Evolutionary conservation across 2,329 filamentous ascomycete species (phyloP).

Genomic region (Pseudocercospora pini-densiflorae): DNA sequence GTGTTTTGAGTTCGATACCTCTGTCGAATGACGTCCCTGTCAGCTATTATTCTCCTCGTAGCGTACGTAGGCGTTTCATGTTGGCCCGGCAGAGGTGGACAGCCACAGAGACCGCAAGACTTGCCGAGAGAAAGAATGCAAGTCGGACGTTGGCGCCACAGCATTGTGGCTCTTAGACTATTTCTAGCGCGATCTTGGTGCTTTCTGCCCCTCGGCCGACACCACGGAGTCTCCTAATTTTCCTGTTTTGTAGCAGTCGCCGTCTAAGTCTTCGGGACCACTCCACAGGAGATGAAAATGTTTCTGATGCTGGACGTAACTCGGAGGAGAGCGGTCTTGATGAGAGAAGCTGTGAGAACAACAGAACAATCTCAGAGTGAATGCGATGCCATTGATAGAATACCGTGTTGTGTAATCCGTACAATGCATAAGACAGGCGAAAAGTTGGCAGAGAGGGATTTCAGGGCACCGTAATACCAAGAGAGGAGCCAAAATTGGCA

Average conservation of each 20-base stretch:
- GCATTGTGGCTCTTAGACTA: background rate
- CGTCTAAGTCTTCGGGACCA: background rate
- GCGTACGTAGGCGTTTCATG: conserved; percentile 5
- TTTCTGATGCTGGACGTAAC: background rate
- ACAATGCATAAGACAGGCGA: too few species aligned
- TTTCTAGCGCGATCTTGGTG: background rate
- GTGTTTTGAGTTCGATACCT: background rate
- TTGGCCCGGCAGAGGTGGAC: background rate
- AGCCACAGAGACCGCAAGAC: background rate
- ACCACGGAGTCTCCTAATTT: background rate
- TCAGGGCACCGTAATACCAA: too few species aligned
- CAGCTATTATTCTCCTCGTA: background rate
- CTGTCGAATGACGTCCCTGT: background rate
- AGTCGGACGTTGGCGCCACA: background rate
- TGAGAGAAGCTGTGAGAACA: background rate
- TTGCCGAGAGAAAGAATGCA: conserved; percentile 3
- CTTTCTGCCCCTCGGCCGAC: background rate
- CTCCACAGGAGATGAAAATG: background rate
- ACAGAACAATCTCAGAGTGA: too few species aligned
- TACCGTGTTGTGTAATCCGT: too few species aligned
- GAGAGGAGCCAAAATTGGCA: background rate
- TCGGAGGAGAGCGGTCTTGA: background rate
- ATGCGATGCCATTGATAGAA: too few species aligned
- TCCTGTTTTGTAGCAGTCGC: background rate
- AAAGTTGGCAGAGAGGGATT: too few species aligned